Base-by-base conservation (phyloP, 2,329 filamentous ascomycete species). In the Grosmannia huntii region DNA sequence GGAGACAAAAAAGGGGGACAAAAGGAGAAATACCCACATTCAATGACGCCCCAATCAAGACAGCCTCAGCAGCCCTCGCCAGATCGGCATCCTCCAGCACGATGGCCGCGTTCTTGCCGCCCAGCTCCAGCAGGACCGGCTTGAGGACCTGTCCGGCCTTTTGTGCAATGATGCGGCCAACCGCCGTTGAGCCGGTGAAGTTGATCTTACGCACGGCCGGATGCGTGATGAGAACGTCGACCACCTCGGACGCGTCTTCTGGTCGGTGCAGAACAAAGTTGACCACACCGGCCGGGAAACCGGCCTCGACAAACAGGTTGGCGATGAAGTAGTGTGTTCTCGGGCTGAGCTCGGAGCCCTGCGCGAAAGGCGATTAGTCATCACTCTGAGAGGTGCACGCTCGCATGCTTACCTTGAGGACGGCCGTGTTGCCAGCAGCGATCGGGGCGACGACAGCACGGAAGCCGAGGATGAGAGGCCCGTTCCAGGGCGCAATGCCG, bases 61-160 rank as follows among this genome's bases (percentile, higher is more conserved):
- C 88, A 65, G 83, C 79, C 14, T 76, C 70, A 0, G 87, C 89
- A 0, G 90, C 89, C 31, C 81, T 76, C 31, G 86, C 78, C 49
- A 95, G 68, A 66, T 95, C 81, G 19, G 90, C 89, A 69, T 95
- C 89, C 57, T 89, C 85, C 68, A 87, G 83, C 0, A 95, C 83
- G 60, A 95, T 85, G 2, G 87, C 84, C 0, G 84, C 83, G 0
- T 87, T 86, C 69, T 95, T 95, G 50, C 90, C 90, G 5, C 90
- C 90, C 1, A 95, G 76, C 70, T 95, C 90, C 65, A 95, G 79
- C 2, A 95, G 74, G 1, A 88, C 79, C 0, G 89, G 89, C 75
- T 95, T 95, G 48, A 94, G 75, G 65, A 86, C 73, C 67, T 86
- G 82, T 28, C 86, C 90, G 0, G 87, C 86, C 7, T 81, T 76